Evolutionary conservation across 1,284 basidiomycete genomes (phyloP).

Genomic region (Inonotus hispidus): DNA sequence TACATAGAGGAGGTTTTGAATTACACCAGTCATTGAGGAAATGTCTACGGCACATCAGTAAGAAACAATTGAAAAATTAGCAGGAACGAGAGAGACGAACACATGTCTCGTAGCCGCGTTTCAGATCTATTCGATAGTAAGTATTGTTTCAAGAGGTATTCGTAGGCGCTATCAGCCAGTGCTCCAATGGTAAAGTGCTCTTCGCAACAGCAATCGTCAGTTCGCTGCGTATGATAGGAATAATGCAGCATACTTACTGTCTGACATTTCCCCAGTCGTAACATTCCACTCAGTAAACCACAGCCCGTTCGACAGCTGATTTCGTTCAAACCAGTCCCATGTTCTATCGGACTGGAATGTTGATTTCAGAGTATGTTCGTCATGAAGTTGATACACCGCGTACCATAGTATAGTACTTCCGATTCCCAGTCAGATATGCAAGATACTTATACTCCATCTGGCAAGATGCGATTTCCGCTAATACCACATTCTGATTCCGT

Average conservation of each 20-base stretch:
- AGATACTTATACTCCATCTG: constrained; percentile 58
- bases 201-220: neutral
- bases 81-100: constrained; percentile 34
- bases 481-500: constrained; percentile 30
- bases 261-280: constrained; percentile 13
- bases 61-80: neutral
- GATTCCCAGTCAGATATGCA: constrained; percentile 48
- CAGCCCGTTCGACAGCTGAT: constrained; percentile 21
- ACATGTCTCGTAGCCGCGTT: constrained; percentile 53
- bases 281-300: constrained; percentile 24
- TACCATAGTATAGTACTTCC: constrained; percentile 41
- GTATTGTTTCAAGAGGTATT: constrained; percentile 73
- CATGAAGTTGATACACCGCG: constrained; percentile 19
- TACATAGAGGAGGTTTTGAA: constrained; percentile 61
- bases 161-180: constrained; percentile 32
- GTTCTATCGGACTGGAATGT: constrained; percentile 31
- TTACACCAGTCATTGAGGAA: constrained; percentile 51
- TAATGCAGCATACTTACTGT: constrained; percentile 8
- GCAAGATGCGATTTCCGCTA: constrained; percentile 53
- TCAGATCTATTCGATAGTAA: constrained; percentile 58
- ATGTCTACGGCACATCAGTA: constrained; percentile 42
- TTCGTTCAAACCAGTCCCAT: constrained; percentile 41
- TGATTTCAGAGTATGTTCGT: neutral
- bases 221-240: neutral
- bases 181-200: constrained; percentile 18